A percentile compares a stretch with the other conserved stretches of the same genome.
phyloP scores from a whole-genome alignment of 2,329 filamentous ascomycete species.

The Amylocarpus encephaloides region DNA sequence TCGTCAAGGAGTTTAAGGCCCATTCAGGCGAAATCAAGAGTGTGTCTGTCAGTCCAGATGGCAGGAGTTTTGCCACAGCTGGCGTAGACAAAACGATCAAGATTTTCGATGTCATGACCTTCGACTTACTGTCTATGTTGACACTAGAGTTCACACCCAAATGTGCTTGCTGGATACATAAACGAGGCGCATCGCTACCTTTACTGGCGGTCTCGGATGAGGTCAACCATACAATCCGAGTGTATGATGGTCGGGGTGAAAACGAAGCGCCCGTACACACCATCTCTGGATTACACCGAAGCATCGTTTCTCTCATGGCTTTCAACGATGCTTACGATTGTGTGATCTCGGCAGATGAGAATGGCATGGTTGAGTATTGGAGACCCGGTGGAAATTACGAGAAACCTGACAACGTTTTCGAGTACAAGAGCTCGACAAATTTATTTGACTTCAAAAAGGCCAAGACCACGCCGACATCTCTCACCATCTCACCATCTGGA shows the following conservation, averaged over 20 bases:
- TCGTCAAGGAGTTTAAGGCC: constrained; percentile 95
- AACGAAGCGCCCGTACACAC: constrained; percentile 69
- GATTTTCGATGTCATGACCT: constrained; percentile 77
- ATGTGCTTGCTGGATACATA: constrained; percentile 88
- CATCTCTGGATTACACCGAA: constrained; percentile 72
- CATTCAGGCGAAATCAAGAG: constrained; percentile 79
- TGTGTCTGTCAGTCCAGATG: constrained; percentile 82
- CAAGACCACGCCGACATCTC: constrained; percentile 73
- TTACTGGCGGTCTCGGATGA: constrained; percentile 78
- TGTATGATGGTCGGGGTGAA: constrained; percentile 89
- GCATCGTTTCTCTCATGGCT: constrained; percentile 73
- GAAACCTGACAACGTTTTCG: constrained; percentile 86
- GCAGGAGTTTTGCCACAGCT: constrained; percentile 85
- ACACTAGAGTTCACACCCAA: constrained; percentile 69
- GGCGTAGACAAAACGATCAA: constrained; percentile 74
- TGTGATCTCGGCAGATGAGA: constrained; percentile 80
- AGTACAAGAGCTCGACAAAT: constrained; percentile 88
- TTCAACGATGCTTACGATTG: constrained; percentile 89
- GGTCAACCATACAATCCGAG: constrained; percentile 62
- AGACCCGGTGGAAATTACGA: constrained; percentile 72
- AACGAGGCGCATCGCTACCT: constrained; percentile 78
- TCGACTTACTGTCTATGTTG: constrained; percentile 79
- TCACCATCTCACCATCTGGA: constrained; percentile 81
- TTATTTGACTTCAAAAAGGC: constrained; percentile 97
- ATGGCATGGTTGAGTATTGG: constrained; percentile 98